Evolutionary conservation across 2,329 filamentous ascomycete genomes (phyloP).

Genomic region (Fusarium anguioides): DNA sequence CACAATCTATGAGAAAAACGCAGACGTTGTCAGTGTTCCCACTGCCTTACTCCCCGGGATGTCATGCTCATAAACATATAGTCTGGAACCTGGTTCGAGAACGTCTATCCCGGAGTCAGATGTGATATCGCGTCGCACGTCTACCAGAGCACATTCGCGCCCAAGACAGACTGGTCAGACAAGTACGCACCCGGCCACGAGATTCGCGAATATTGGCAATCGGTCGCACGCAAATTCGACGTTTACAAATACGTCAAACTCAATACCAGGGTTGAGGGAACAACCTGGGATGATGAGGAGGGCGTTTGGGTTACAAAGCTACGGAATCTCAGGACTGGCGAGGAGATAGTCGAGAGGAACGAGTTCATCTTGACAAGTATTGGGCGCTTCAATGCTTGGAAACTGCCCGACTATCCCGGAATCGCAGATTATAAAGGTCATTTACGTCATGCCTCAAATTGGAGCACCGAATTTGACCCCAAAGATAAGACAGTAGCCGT

Average conservation of each 20-base stretch:
- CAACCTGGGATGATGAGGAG: conserved; percentile 65
- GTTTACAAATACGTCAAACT: conserved; percentile 70
- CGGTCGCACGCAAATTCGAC: conserved; percentile 70
- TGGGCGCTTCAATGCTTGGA: conserved; percentile 74
- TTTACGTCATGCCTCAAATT: conserved; percentile 70
- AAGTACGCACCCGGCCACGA: conserved; percentile 74
- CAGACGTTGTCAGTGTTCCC: conserved; percentile 68
- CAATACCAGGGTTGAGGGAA: conserved; percentile 64
- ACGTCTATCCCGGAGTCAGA: conserved; percentile 71
- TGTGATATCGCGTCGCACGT: conserved; percentile 77
- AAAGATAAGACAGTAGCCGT: conserved; percentile 64
- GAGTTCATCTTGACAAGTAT: conserved; percentile 73
- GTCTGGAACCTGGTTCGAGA: conserved; percentile 67
- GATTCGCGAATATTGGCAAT: conserved; percentile 75
- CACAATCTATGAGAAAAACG: conserved; percentile 75
- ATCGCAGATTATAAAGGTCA: conserved; percentile 65
- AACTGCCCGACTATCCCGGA: conserved; percentile 69
- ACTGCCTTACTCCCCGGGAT: rapidly evolving
- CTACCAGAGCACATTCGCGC: conserved; percentile 75
- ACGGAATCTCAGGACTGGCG: conserved; percentile 52
- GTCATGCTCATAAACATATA: conserved; percentile 26
- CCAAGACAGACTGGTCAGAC: conserved; percentile 76
- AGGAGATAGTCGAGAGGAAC: conserved; percentile 58
- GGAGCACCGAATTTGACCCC: conserved; percentile 64
- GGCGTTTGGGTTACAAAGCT: conserved; percentile 66